phyloP scores from a whole-genome alignment of 1,139 yeast genomes.

The Geotrichum klebahnii region DNA sequence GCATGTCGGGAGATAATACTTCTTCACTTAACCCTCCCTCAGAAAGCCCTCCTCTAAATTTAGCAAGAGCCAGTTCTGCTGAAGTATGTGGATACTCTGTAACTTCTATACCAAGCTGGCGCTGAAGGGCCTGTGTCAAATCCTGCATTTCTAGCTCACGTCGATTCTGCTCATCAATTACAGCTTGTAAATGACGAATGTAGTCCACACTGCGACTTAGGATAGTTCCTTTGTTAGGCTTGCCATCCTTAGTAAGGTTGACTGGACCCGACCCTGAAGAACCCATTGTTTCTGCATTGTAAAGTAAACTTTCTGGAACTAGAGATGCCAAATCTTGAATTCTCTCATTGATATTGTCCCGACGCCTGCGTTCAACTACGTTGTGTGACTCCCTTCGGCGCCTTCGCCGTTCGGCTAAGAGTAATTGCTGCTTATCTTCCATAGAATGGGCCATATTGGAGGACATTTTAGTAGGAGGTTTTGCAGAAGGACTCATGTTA shows the following conservation, averaged over 20 bases:
- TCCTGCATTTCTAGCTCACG: constrained; percentile 71
- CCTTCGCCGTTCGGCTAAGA: constrained; percentile 37
- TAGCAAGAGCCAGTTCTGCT: constrained; percentile 72
- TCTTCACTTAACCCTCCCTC: background rate
- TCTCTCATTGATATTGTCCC: constrained; percentile 85
- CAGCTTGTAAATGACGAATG: constrained; percentile 65
- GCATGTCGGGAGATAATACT: background rate
- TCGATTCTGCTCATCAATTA: constrained; percentile 64
- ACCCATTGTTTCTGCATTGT: constrained; percentile 19
- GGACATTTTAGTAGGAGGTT: constrained; percentile 6
- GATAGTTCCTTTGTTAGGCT: constrained; percentile 90
- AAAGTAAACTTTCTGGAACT: constrained; percentile 62
- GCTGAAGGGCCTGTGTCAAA: constrained; percentile 53
- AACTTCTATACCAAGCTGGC: constrained; percentile 41
- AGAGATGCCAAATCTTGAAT: constrained; percentile 73
- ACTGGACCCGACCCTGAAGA: constrained; percentile 23
- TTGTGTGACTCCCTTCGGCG: constrained; percentile 46
- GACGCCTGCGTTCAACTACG: constrained; percentile 58
- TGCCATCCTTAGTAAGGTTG: constrained; percentile 72
- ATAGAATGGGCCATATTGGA: constrained; percentile 7
- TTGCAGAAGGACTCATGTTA: constrained; percentile 17
- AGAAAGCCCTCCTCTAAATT: constrained; percentile 40
- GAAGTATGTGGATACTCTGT: constrained; percentile 63
- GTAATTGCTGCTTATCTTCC: constrained; percentile 27
- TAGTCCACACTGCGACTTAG: constrained; percentile 81